These are phyloP conservation scores for Populus tomentosa DNA, from an alignment of 441 rosid genomes.

Conservation along the genomic window DNA sequence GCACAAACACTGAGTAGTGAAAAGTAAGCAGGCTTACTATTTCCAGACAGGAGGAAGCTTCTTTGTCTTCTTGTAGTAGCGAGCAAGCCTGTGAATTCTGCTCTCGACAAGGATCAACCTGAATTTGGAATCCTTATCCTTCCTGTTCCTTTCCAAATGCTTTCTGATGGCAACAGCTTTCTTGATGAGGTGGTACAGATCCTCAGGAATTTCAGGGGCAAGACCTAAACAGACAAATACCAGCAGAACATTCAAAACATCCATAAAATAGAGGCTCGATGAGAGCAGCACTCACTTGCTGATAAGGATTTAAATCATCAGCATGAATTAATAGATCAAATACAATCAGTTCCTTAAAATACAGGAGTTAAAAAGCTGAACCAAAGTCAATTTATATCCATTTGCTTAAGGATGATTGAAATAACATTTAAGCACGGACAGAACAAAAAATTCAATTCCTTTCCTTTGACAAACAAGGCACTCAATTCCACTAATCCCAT, in stretches of 20 bases:
- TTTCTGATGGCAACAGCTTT: conserved; percentile 75
- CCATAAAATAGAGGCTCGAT: background rate
- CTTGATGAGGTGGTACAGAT: conserved; percentile 70
- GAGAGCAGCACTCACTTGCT: background rate
- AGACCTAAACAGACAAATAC: conserved; percentile 24
- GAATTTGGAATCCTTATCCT: conserved; percentile 81
- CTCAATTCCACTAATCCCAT: background rate
- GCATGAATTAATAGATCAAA: background rate
- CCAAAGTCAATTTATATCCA: background rate
- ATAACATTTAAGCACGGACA: background rate
- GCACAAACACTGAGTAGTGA: background rate
- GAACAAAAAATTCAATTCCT: background rate
- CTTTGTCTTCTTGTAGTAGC: conserved; percentile 79
- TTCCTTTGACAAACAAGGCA: background rate
- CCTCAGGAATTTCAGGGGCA: conserved; percentile 81
- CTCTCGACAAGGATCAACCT: conserved; percentile 78
- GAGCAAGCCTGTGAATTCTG: conserved; percentile 75
- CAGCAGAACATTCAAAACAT: background rate
- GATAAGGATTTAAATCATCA: background rate
- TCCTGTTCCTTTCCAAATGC: conserved; percentile 84
- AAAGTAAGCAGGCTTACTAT: conserved; percentile 22
- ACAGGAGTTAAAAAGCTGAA: background rate
- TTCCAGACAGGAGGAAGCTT: conserved; percentile 86
- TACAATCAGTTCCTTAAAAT: background rate
- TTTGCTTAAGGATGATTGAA: background rate